Evolutionary conservation across 768 basidiomycete species (phyloP), one percentile per base, ranked within the genome.

Genomic region (Butyriboletus loyo): DNA sequence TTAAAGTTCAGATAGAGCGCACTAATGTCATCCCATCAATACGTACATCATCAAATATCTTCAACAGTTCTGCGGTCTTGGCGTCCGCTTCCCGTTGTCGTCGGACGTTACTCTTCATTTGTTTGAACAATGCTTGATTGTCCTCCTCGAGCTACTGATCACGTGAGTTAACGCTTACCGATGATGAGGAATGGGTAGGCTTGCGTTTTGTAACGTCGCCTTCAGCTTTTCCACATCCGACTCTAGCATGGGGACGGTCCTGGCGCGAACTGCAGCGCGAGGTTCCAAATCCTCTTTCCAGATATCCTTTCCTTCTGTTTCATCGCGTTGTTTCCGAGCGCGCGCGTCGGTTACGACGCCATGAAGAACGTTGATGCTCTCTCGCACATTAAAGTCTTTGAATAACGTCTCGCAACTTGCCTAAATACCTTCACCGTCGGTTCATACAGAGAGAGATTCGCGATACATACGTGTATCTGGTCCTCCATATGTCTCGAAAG

Each of bases 401-500:
- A 89, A 85, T n/a, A 91, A 56, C 34, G 82, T 78, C 46, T 89
- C 85, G 36, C 86, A 76, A 54, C 84, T 81, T 34, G 79, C 78
- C 87, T 89, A 47, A 13, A n/a, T n/a, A 28, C 30, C n/a, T 15
- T 13, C 37, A 4, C 32, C 19, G 41, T 59, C 36, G 45, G 27
- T 19, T 49, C 31, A 50, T 25, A 24, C 38, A 25, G n/a, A 32
- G 35, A 24, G 2, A 45, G 4, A 4, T 13, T 42, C 22, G 10
- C 13, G 19, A 36, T 24, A 52, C 50, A 46, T 59, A 69, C 49
- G 66, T 67, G 76, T 68, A 82, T 85, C 46, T 83, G 77, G 13
- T 81, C 77, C 58, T 90, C 87, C 61, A 89, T 85, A 49, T 87
- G 86, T 55, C 82, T 75, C 6, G 87, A 82, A 17, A 91, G 82